These are phyloP conservation scores for Anthracocystis panici-leucophaei DNA, from an alignment of 1,284 basidiomycete genomes.

Conservation along the genomic window DNA sequence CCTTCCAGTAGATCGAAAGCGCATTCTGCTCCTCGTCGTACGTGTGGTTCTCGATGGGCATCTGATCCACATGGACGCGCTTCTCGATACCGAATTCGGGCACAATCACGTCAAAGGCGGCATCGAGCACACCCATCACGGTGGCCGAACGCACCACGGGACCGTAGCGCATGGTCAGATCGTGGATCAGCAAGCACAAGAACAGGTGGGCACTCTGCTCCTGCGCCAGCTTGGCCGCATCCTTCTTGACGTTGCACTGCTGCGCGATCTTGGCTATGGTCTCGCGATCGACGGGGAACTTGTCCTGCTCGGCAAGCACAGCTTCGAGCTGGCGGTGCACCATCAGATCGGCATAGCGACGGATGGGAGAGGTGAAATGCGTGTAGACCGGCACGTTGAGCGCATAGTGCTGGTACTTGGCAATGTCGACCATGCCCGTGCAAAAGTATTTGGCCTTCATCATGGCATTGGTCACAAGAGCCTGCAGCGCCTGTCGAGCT, in stretches of 20 bases:
- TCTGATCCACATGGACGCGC: conserved; percentile 96
- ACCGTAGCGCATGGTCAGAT: conserved; percentile 92
- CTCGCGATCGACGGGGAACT: conserved; percentile 96
- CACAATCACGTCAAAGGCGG: conserved; percentile 93
- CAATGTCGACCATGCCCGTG: conserved; percentile 97
- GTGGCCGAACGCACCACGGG: conserved; percentile 88
- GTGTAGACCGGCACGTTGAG: conserved; percentile 93
- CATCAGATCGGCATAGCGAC: conserved; percentile 86
- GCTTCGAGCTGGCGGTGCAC: conserved; percentile 97
- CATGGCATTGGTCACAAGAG: conserved; percentile 88
- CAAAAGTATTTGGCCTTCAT: conserved; percentile 97
- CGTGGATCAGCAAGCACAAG: conserved; percentile 90
- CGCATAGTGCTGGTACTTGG: conserved; percentile 94
- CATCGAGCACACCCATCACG: conserved; percentile 92
- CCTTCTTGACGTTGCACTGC: conserved; percentile 80
- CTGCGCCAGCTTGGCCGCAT: conserved; percentile 89
- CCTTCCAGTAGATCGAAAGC: conserved; percentile 81
- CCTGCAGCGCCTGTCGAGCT: conserved; percentile 81
- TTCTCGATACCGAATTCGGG: conserved; percentile 98
- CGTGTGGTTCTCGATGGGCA: conserved; percentile 87
- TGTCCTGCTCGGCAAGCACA: conserved; percentile 78
- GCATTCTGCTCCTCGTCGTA: conserved; percentile 92
- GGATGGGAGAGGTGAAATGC: conserved; percentile 81
- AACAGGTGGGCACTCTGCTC: conserved; percentile 96
- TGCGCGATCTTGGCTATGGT: conserved; percentile 94